Evolutionary conservation across 106 monocot genomes (phyloP).

Genomic region (Posidonia australis): DNA sequence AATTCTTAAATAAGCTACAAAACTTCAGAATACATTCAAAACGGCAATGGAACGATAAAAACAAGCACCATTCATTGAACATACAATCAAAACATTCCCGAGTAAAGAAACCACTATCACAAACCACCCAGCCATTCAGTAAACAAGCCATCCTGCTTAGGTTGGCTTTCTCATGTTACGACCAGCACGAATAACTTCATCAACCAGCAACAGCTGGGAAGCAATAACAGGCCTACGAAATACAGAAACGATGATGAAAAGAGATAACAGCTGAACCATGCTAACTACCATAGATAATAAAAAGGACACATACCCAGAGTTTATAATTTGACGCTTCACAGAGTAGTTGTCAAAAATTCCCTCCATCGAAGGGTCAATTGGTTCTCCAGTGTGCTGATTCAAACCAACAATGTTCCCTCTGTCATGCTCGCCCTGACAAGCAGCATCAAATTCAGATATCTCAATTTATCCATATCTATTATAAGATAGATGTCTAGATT

Average conservation of each 20-base stretch:
- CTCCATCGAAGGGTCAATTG: constrained; percentile 86
- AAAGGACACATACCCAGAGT: constrained; percentile 55
- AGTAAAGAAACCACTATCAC: background rate
- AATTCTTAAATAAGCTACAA: too few species aligned
- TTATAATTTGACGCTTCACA: constrained; percentile 89
- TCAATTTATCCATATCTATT: background rate
- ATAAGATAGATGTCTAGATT: background rate
- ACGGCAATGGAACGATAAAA: too few species aligned
- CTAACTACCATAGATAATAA: background rate
- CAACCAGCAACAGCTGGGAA: constrained; percentile 82
- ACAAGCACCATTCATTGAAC: too few species aligned
- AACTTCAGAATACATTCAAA: too few species aligned
- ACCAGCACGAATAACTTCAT: constrained; percentile 98
- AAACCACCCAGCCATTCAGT: background rate
- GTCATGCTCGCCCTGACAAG: constrained; percentile 70
- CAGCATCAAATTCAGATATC: background rate
- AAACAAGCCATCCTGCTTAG: constrained; percentile 9
- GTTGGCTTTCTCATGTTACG: constrained; percentile 93
- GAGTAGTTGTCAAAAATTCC: constrained; percentile 95
- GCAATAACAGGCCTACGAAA: constrained; percentile 72
- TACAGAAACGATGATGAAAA: background rate
- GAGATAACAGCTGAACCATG: background rate
- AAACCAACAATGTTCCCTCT: constrained; percentile 77
- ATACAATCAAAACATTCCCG: too few species aligned
- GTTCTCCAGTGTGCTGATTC: constrained; percentile 80